Conservation (phyloP, 1,284 basidiomycete species). For the Austroboletus novae-zelandiae region DNA sequence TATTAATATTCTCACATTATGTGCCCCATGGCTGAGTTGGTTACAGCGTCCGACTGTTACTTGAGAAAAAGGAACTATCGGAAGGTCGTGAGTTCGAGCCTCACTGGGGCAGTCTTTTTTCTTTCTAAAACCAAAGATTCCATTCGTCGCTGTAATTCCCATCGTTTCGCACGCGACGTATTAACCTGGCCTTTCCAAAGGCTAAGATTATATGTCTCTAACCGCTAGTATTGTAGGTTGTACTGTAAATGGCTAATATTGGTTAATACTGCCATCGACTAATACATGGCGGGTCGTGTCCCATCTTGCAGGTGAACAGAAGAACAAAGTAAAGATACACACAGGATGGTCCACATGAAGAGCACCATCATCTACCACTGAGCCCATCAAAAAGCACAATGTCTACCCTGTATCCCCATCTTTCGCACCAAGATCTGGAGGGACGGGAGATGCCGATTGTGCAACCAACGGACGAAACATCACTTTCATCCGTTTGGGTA, state of each 20-base stretch:
- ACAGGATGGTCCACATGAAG: conserved; percentile 4
- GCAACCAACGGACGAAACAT: conserved; percentile 52
- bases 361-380: neutral
- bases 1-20: neutral
- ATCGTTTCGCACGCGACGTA: no score
- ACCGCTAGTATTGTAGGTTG: conserved; percentile 3
- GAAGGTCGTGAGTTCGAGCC: conserved; percentile 77
- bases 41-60: conserved; percentile 81
- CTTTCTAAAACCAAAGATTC: neutral
- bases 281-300: conserved; percentile 7
- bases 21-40: conserved; percentile 81
- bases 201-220: neutral
- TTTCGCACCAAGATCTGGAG: conserved; percentile 66
- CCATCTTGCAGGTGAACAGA: neutral
- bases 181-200: neutral
- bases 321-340: conserved; percentile 17
- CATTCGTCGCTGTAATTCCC: no score
- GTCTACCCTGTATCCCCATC: conserved; percentile 72
- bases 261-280: neutral
- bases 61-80: conserved; percentile 37
- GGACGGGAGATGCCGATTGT: conserved; percentile 38
- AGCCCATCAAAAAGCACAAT: neutral
- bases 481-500: conserved; percentile 76
- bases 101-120: conserved; percentile 57
- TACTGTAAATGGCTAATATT: conserved; percentile 1